Percentiles rank a stretch among this genome's conserved stretches.
phyloP scores from a whole-genome alignment of 2,329 filamentous ascomycete species.

The Microcyclospora tardicrescens region DNA sequence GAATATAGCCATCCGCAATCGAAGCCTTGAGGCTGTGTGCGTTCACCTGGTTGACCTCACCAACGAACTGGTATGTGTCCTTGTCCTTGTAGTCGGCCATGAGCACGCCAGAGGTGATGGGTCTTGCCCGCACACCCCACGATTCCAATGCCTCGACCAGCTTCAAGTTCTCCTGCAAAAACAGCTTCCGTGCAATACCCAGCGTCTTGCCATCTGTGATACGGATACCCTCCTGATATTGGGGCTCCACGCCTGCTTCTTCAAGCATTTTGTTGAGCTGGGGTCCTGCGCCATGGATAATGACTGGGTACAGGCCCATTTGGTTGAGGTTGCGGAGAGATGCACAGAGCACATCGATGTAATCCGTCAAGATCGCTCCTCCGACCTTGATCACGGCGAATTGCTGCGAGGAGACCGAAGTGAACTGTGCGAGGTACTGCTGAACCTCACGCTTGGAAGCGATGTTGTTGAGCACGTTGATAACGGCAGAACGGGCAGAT shows the following conservation, averaged over 20 bases:
- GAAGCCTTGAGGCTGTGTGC: slow-evolving; percentile 81
- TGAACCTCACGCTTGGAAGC: slow-evolving; percentile 92
- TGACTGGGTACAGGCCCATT: slow-evolving; percentile 86
- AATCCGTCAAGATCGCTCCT: slow-evolving; percentile 87
- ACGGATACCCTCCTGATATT: slow-evolving; percentile 92
- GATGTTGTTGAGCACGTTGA: slow-evolving; percentile 87
- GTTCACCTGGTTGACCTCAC: slow-evolving; percentile 88
- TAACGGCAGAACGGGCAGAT: slow-evolving; percentile 65
- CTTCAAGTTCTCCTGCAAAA: slow-evolving; percentile 90
- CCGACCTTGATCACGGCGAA: slow-evolving; percentile 98
- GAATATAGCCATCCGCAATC: slow-evolving; percentile 80
- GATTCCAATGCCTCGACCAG: slow-evolving; percentile 80
- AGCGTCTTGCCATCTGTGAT: slow-evolving; percentile 94
- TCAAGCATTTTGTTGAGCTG: slow-evolving; percentile 88
- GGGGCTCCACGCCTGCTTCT: slow-evolving; percentile 81
- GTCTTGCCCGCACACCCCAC: slow-evolving; percentile 76
- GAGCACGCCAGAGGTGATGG: slow-evolving; percentile 82
- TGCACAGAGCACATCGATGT: slow-evolving; percentile 80
- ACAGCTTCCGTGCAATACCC: slow-evolving; percentile 78
- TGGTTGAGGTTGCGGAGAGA: slow-evolving; percentile 86
- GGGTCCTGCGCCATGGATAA: slow-evolving; percentile 88
- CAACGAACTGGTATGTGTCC: slow-evolving; percentile 90
- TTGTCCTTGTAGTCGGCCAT: slow-evolving; percentile 90
- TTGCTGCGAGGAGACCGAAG: slow-evolving; percentile 87
- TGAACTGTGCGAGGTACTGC: slow-evolving; percentile 96